A percentile compares a stretch with the other conserved stretches of the same genome.
Evolutionary conservation across 192 early-diverging fungal species (phyloP).

Genomic region (Chytriomyces sp.): DNA sequence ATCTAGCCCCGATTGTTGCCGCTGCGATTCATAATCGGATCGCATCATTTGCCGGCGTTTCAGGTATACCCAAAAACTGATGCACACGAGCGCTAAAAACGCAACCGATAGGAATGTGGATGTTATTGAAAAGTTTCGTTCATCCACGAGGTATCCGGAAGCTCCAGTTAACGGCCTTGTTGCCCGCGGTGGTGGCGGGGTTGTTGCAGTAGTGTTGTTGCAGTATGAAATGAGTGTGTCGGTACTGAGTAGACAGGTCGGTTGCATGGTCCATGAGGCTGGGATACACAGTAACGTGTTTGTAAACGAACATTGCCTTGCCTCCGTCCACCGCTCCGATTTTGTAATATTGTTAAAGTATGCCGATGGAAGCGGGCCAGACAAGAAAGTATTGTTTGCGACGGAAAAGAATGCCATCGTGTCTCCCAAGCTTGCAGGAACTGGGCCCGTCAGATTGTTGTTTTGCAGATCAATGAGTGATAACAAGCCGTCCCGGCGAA

Average conservation of each 20-base stretch:
- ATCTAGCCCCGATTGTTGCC: background rate
- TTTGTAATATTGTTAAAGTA: background rate
- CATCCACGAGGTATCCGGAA: background rate
- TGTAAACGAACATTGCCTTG: background rate
- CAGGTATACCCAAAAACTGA: background rate
- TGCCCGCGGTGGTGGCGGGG: background rate
- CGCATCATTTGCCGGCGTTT: background rate
- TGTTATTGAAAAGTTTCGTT: background rate
- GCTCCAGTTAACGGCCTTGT: no score
- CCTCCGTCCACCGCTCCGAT: constrained; percentile 7
- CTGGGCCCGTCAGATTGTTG: constrained; percentile 10
- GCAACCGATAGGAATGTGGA: background rate
- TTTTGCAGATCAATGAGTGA: background rate
- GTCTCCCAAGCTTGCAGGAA: constrained; percentile 15
- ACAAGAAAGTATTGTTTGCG: constrained; percentile 9
- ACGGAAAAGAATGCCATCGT: background rate
- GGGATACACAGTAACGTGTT: constrained; percentile 22
- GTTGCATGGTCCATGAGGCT: constrained; percentile 11
- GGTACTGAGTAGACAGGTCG: constrained; percentile 2
- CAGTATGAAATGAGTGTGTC: background rate
- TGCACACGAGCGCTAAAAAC: background rate
- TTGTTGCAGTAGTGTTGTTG: background rate
- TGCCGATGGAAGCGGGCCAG: constrained; percentile 11
- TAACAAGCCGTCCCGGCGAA: background rate
- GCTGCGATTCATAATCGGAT: no score